Evolutionary conservation across 352 stramenopile species (phyloP).

Genomic region (Phytophthora pseudosyringae): DNA sequence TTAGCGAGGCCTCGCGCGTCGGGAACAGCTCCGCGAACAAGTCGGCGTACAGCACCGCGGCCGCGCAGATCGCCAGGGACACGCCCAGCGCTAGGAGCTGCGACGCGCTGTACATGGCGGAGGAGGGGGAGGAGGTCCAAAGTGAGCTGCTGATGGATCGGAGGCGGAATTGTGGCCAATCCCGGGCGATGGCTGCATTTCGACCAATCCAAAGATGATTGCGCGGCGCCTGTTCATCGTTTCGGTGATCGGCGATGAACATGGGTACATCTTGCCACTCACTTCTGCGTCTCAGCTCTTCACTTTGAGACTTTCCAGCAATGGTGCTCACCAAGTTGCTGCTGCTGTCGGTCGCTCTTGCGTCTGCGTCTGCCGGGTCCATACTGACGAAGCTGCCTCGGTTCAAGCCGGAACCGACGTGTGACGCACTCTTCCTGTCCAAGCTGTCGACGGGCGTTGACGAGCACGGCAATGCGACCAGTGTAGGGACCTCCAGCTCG

Average conservation of each 20-base stretch:
- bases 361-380: neutral
- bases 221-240: slow-evolving; percentile 15
- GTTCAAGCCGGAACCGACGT: slow-evolving; percentile 5
- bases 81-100: slow-evolving; percentile 64
- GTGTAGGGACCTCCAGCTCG: neutral
- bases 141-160: slow-evolving; percentile 5
- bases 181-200: neutral
- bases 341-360: neutral
- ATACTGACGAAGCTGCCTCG: slow-evolving; percentile 4
- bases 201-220: slow-evolving; percentile 11
- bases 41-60: slow-evolving; percentile 70
- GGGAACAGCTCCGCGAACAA: slow-evolving; percentile 58
- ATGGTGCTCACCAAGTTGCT: neutral
- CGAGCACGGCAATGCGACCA: neutral
- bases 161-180: slow-evolving; percentile 1
- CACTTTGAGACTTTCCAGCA: slow-evolving; percentile 16
- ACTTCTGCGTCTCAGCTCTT: neutral
- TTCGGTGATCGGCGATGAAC: slow-evolving; percentile 32
- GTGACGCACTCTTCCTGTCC: slow-evolving; percentile 17
- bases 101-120: slow-evolving; percentile 64
- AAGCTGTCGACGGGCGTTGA: slow-evolving; percentile 12
- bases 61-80: slow-evolving; percentile 54
- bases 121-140: neutral
- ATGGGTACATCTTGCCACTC: slow-evolving; percentile 14
- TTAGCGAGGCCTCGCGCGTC: slow-evolving; percentile 41